Conservation (phyloP, 2,329 filamentous ascomycete genomes). For the Coniochaeta ligniaria region DNA sequence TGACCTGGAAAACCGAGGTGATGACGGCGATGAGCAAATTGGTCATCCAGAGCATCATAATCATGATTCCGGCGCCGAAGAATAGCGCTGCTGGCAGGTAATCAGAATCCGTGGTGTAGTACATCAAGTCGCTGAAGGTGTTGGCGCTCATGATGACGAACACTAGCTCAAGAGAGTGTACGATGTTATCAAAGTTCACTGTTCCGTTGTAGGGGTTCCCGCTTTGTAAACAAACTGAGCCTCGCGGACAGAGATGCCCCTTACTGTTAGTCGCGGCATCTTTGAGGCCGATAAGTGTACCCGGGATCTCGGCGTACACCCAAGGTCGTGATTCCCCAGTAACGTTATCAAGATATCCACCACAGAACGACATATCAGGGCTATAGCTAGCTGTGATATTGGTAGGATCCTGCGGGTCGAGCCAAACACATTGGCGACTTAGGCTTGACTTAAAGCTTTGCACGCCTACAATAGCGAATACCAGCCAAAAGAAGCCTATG, state of each 20-base stretch:
- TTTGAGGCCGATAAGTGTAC: conserved; percentile 37
- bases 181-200: conserved; percentile 90
- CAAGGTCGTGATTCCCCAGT: conserved; percentile 59
- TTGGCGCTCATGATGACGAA: conserved; percentile 99
- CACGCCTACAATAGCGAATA: conserved; percentile 94
- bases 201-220: conserved; percentile 76
- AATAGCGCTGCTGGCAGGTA: conserved; percentile 81
- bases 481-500: conserved; percentile 93
- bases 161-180: conserved; percentile 85
- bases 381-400: conserved; percentile 51
- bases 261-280: conserved; percentile 54
- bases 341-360: conserved; percentile 63
- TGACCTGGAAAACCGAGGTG: conserved; percentile 96
- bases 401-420: conserved; percentile 53
- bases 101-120: conserved; percentile 86
- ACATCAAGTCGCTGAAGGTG: conserved; percentile 92
- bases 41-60: conserved; percentile 93
- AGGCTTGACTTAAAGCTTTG: conserved; percentile 91
- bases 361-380: conserved; percentile 71
- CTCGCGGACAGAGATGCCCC: conserved; percentile 79
- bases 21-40: conserved; percentile 95
- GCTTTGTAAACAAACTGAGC: conserved; percentile 77
- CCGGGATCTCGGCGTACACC: conserved; percentile 38
- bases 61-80: conserved; percentile 68
- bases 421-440: conserved; percentile 70